These are phyloP conservation scores for Phytophthora constricta DNA, from an alignment of 352 stramenopile species.

Conservation along the genomic window DNA sequence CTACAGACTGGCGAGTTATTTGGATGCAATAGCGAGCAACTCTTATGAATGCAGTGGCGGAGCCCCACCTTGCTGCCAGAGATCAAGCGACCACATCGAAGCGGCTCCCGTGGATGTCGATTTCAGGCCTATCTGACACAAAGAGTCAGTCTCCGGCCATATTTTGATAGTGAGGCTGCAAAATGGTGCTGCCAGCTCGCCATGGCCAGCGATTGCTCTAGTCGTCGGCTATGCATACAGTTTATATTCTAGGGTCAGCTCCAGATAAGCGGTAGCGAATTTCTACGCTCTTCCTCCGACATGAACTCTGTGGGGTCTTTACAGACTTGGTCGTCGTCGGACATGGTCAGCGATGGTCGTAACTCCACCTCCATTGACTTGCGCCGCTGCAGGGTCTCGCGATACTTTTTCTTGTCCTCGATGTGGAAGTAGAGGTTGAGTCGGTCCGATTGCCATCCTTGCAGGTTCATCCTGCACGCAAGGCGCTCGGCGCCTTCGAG, in stretches of 20 bases:
- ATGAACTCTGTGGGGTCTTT: slow-evolving; percentile 13
- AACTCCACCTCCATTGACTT: slow-evolving; percentile 30
- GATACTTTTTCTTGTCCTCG: slow-evolving; percentile 36
- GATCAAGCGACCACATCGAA: no score
- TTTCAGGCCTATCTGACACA: background rate
- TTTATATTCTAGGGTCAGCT: slow-evolving; percentile 27
- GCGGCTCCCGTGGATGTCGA: background rate
- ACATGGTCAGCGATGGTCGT: slow-evolving; percentile 17
- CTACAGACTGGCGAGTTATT: no score
- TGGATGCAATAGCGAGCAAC: no score
- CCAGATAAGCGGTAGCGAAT: slow-evolving; percentile 25
- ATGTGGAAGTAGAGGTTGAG: slow-evolving; percentile 34
- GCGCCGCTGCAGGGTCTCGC: slow-evolving; percentile 12
- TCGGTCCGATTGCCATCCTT: slow-evolving; percentile 54
- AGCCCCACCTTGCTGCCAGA: slow-evolving; percentile 19
- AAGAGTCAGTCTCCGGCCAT: background rate
- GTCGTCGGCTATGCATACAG: slow-evolving; percentile 10
- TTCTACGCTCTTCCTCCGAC: slow-evolving; percentile 23
- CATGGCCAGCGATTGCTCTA: background rate
- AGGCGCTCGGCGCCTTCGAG: slow-evolving; percentile 29
- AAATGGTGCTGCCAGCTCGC: background rate
- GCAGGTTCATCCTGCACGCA: slow-evolving; percentile 44
- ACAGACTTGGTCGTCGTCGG: slow-evolving; percentile 21
- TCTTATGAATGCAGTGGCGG: background rate
- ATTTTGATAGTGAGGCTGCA: slow-evolving; percentile 6